Evolutionary conservation across 495 filamentous ascomycete species (phyloP), one percentile per base, ranked within the genome.

Genomic region (Trichoderma erinaceum): DNA sequence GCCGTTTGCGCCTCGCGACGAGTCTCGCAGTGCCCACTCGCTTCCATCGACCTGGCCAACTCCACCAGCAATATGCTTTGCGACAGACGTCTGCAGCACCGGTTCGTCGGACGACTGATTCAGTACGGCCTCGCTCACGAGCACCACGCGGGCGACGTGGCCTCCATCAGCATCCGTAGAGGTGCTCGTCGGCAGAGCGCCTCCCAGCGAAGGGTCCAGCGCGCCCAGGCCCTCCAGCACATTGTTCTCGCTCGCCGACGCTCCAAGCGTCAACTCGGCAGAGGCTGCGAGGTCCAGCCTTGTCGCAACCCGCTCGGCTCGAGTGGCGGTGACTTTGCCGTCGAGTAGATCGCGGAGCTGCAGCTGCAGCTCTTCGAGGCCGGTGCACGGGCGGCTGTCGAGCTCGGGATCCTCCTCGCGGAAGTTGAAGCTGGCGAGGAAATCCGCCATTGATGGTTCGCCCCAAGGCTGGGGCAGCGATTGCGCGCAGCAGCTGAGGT

Each of bases 91-190:
- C 69, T 84, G 81, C 38, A 81, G 69, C 0, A 73, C 72, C 10
- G 79, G 79, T 58, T 83, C 76, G 58, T 81, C 79, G 18, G 67
- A 38, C 0, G 78, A 75, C 71, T 83, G 81, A 69, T 77, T 78
- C 65, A 77, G 70, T n/a, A 83, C 65, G 1, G 76, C 70, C 58
- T 84, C 78, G 65, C 72, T 76, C 21, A 76, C 77, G 27, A 66
- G 71, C 65, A 79, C 72, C 12, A 68, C 63, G 7, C 74, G 72
- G 18, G 70, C 66, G 0, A 67, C 25, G 8, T 48, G 52, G 15
- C 48, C 68, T 25, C 41, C 67, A 46, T 68, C 66, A 23, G 61
- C 70, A 3, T 44, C 67, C 21, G 70, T 41, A 43, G 65, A 66
- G 1, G 66, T 68, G 41, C 67, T 71, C 11, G 73, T 56, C 41